These are phyloP conservation scores for Arthrobotrys pseudoclavata DNA, from an alignment of 2,329 filamentous ascomycete genomes.

Conservation along the genomic window DNA sequence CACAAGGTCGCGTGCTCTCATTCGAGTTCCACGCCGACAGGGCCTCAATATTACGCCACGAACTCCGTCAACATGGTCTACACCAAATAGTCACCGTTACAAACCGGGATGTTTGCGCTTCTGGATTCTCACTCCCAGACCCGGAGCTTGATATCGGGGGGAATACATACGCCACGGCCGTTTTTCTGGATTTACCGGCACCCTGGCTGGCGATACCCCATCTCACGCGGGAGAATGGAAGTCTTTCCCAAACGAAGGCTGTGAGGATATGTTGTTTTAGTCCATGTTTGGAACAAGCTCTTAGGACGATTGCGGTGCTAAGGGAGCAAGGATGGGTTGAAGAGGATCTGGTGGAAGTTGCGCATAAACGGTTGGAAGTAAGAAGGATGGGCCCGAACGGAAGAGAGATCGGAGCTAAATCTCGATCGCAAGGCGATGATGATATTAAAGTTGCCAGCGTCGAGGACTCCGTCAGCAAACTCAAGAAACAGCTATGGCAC, in stretches of 20 bases:
- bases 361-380: slow-evolving; percentile 83
- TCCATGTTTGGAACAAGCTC: slow-evolving; percentile 96
- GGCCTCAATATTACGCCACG: slow-evolving; percentile 77
- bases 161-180: slow-evolving; percentile 76
- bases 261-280: slow-evolving; percentile 93
- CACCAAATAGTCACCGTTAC: slow-evolving; percentile 78
- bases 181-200: slow-evolving; percentile 85
- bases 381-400: slow-evolving; percentile 81
- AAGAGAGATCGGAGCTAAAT: slow-evolving; percentile 70
- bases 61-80: slow-evolving; percentile 78
- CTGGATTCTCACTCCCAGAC: slow-evolving; percentile 72
- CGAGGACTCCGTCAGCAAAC: slow-evolving; percentile 79
- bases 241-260: slow-evolving; percentile 77
- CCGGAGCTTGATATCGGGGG: slow-evolving; percentile 66
- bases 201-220: slow-evolving; percentile 81
- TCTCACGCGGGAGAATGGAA: slow-evolving; percentile 69
- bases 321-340: slow-evolving; percentile 88
- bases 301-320: slow-evolving; percentile 83
- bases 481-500: slow-evolving; percentile 67
- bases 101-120: slow-evolving; percentile 82
- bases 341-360: slow-evolving; percentile 92
- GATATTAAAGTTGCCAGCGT: slow-evolving; percentile 78
- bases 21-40: slow-evolving; percentile 84
- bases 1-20: slow-evolving; percentile 80
- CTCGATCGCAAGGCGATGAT: slow-evolving; percentile 75